Conservation (phyloP, 2,329 filamentous ascomycete genomes). For the Hansfordia pulvinata region DNA sequence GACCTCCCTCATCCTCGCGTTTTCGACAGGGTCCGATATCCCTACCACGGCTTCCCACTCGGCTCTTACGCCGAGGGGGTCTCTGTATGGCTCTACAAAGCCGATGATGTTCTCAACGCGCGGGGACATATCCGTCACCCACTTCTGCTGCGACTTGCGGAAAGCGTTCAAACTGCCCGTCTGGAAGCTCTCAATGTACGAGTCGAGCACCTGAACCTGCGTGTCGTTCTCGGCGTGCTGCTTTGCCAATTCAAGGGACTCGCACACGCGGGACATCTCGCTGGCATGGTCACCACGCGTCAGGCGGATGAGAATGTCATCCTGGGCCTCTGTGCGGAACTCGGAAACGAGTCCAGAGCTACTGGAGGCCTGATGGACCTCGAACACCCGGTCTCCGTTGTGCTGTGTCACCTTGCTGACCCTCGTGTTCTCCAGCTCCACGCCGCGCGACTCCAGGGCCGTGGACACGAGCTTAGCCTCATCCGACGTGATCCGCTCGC, state of each 20-base stretch:
- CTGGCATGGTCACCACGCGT: background rate
- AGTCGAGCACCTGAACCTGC: background rate
- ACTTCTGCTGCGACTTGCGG: constrained; percentile 26
- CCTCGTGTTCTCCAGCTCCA: constrained; percentile 3
- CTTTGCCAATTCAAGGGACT: background rate
- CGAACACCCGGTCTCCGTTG: background rate
- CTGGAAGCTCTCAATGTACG: background rate
- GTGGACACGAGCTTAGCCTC: constrained; percentile 1
- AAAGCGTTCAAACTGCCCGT: constrained; percentile 1
- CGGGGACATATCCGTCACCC: constrained; percentile 37
- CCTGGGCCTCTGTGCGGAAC: too few relatives aligned
- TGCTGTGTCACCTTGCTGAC: constrained; percentile 1
- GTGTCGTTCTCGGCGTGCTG: background rate
- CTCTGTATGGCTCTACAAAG: constrained; percentile 40
- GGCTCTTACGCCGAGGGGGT: constrained; percentile 29
- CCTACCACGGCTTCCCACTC: constrained; percentile 36
- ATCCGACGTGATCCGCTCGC: background rate
- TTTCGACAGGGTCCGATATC: constrained; percentile 12
- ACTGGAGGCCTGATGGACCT: constrained; percentile 2
- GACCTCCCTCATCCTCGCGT: constrained; percentile 7
- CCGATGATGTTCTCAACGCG: constrained; percentile 37
- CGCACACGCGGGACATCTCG: constrained; percentile 1
- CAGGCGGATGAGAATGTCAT: background rate
- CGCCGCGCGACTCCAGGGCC: background rate
- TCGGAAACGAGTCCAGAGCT: too few relatives aligned